Base-by-base conservation (phyloP, 495 filamentous ascomycete species). In the Glonium stellatum region DNA sequence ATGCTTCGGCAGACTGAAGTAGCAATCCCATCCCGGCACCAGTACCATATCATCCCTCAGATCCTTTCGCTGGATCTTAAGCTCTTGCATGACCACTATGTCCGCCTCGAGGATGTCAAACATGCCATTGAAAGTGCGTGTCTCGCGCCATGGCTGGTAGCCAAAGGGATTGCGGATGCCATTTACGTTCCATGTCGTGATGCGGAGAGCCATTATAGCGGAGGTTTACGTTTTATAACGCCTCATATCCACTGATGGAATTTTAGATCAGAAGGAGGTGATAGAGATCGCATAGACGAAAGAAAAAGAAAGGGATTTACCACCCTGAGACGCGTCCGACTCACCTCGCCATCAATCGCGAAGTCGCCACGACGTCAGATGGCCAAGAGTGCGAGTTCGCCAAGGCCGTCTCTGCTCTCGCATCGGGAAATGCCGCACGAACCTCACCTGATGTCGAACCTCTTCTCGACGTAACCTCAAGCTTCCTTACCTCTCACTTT, bases 141-240 rank as follows among this genome's bases (percentile, higher is more conserved):
- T 85, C 60, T 88, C 82, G 62, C 89, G 79, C 93, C 93, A 98
- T 86, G 93, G 93, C 72, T 92, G 87, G 71, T 96, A 96, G 21
- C 84, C 83, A 71, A 98, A 97, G 11, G 93, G 93, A 70, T 98
- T 97, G 67, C 89, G 84, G 70, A 98, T 96, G 65, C 93, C 92
- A 73, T 97, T 97, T 34, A 97, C 93, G 75, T 96, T 96, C 90
- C 90, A 92, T 46, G 88, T 90, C n/a, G 87, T 92, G 62, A 92
- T 88, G 58, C 88, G 83, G 62, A 92, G 77, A 58, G 80, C 84
- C 88, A 91, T 91, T 35, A 52, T 72, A 53, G 27, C 34, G 58
- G 37, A 25, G 18, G 53, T n/a, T 27, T 22, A 21, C 8, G 23
- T 19, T 51, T 68, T 71, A 42, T 34, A 57, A 36, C 63, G 68